phyloP scores from a whole-genome alignment of 2,329 filamentous ascomycete genomes.

The Fusarium guadeloupense region DNA sequence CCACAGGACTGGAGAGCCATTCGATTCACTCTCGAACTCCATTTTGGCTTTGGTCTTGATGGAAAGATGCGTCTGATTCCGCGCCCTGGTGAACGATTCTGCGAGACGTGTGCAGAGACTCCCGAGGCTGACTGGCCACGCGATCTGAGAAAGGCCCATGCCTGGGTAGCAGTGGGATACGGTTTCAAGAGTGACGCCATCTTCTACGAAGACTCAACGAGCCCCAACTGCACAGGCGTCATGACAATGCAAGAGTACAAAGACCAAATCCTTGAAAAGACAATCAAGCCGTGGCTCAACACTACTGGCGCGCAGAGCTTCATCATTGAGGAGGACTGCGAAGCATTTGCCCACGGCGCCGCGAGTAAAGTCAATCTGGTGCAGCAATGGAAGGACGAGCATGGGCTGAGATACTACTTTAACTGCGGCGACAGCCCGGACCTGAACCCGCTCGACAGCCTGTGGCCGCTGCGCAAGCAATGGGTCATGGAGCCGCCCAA shows the following conservation, averaged over 20 bases:
- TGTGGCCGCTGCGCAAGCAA: constrained; percentile 50
- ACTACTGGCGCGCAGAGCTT: constrained; percentile 38
- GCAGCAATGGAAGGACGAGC: constrained; percentile 50
- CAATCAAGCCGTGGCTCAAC: constrained; percentile 48
- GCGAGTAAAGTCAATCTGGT: constrained; percentile 49
- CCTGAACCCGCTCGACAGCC: constrained; percentile 48
- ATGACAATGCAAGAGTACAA: constrained; percentile 50
- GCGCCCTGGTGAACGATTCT: constrained; percentile 48
- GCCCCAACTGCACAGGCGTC: constrained; percentile 44
- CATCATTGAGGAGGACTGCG: constrained; percentile 49
- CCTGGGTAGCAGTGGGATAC: constrained; percentile 49
- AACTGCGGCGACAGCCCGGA: constrained; percentile 52
- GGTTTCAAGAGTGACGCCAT: constrained; percentile 51
- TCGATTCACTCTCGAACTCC: constrained; percentile 51
- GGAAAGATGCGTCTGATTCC: constrained; percentile 50
- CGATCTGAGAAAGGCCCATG: constrained; percentile 48
- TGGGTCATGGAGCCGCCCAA: constrained; percentile 43
- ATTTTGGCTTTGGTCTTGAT: constrained; percentile 52
- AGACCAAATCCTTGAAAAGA: constrained; percentile 47
- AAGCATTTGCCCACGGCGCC: constrained; percentile 49
- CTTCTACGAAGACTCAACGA: constrained; percentile 51
- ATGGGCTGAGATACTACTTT: constrained; percentile 47
- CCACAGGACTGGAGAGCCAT: constrained; percentile 46
- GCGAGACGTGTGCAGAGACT: constrained; percentile 40
- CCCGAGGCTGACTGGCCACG: constrained; percentile 45